Percentiles rank a stretch among this genome's conserved stretches.
phyloP scores from a whole-genome alignment of 768 basidiomycete species.

The Rhodosporidiobolus odoratus region DNA sequence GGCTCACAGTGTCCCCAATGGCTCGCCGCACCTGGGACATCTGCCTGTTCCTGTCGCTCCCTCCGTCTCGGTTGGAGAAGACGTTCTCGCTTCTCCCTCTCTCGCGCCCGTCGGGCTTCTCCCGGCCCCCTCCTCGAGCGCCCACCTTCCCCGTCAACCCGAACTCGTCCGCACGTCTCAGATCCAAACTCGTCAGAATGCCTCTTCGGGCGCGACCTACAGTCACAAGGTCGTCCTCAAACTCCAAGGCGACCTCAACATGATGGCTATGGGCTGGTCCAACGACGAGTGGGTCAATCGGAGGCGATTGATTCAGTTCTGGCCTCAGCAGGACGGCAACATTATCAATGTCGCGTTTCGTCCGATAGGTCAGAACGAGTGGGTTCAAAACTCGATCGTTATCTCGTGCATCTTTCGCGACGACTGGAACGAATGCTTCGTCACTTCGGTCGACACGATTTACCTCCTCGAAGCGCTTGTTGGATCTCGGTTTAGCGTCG shows the following conservation, averaged over 20 bases:
- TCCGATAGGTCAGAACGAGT: slow-evolving; percentile 66
- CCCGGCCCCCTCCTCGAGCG: neutral
- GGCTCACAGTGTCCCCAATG: too few species aligned
- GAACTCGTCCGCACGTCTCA: slow-evolving; percentile 35
- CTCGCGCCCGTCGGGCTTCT: too few species aligned
- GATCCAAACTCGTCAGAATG: slow-evolving; percentile 17
- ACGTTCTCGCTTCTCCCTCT: neutral
- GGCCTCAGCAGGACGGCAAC: slow-evolving; percentile 68
- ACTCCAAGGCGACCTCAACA: slow-evolving; percentile 47
- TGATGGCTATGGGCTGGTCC: slow-evolving; percentile 51
- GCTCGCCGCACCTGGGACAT: too few species aligned
- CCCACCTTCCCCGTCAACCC: slow-evolving; percentile 13
- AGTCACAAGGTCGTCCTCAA: slow-evolving; percentile 42
- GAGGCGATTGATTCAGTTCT: slow-evolving; percentile 81
- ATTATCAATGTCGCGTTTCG: slow-evolving; percentile 73
- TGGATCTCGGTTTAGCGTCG: slow-evolving; percentile 73
- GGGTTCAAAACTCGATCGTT: slow-evolving; percentile 67
- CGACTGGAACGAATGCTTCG: slow-evolving; percentile 68
- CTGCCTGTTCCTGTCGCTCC: neutral
- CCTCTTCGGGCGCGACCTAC: slow-evolving; percentile 10
- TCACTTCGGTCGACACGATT: slow-evolving; percentile 94
- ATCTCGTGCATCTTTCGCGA: slow-evolving; percentile 91
- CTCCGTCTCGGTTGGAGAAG: neutral
- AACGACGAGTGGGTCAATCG: slow-evolving; percentile 62
- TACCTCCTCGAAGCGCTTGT: slow-evolving; percentile 77